Percentiles rank a stretch among this genome's conserved stretches.
Conservation (phyloP, 2,329 filamentous ascomycete species). For the Exophiala alcalophila region DNA sequence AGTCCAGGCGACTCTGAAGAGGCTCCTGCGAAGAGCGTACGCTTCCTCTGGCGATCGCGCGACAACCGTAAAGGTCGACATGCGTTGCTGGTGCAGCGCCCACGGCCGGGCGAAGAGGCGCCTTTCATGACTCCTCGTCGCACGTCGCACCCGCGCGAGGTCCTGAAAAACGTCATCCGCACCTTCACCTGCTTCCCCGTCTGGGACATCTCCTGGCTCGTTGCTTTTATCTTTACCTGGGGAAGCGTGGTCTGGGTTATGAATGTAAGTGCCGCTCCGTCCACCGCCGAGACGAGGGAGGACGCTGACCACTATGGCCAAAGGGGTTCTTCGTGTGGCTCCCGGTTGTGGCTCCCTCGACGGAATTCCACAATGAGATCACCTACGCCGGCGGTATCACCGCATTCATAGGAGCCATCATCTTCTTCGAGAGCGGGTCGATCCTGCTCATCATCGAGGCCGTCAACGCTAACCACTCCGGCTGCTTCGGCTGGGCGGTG, state of each 20-base stretch:
- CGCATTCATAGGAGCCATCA: slow-evolving; percentile 64
- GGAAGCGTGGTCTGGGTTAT: slow-evolving; percentile 56
- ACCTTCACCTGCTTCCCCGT: slow-evolving; percentile 53
- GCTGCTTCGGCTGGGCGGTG: slow-evolving; percentile 68
- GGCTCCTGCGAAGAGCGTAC: slow-evolving; percentile 28
- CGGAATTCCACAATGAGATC: slow-evolving; percentile 44
- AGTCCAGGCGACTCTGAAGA: slow-evolving; percentile 22
- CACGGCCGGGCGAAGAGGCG: slow-evolving; percentile 31
- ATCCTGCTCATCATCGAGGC: slow-evolving; percentile 64
- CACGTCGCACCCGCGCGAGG: slow-evolving; percentile 35
- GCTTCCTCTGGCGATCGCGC: slow-evolving; percentile 44
- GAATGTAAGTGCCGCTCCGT: slow-evolving; percentile 34
- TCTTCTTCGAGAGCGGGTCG: slow-evolving; percentile 67
- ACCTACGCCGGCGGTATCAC: slow-evolving; percentile 58
- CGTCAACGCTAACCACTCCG: slow-evolving; percentile 62
- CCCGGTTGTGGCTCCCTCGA: slow-evolving; percentile 52
- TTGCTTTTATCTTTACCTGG: slow-evolving; percentile 54
- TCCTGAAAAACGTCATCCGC: slow-evolving; percentile 41
- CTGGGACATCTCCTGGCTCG: slow-evolving; percentile 58
- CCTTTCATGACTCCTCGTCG: slow-evolving; percentile 34
- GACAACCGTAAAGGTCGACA: slow-evolving; percentile 51
- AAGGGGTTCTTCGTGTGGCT: slow-evolving; percentile 55
- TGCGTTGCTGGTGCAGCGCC: slow-evolving; percentile 38
- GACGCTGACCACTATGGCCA: background rate
- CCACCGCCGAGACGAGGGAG: background rate